Conservation (phyloP, 139 green algal species). For the Pseudopediastrum boryanum region DNA sequence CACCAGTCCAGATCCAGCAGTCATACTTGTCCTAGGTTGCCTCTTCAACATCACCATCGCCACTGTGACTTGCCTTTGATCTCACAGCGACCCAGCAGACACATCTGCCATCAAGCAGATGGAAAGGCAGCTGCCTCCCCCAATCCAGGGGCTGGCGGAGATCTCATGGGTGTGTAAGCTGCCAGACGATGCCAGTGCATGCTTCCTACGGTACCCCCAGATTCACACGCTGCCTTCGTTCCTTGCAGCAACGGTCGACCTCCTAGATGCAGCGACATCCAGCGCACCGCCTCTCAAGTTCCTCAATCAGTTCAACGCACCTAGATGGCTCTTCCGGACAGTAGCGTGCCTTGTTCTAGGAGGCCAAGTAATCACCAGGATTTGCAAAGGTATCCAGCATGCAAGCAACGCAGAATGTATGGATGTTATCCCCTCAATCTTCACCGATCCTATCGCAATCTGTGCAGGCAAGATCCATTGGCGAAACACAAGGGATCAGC, state of each 20-base stretch:
- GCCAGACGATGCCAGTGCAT: too few species aligned
- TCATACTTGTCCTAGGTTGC: too few species aligned
- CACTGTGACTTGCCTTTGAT: too few species aligned
- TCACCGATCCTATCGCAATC: background rate
- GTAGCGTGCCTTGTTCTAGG: slow-evolving; percentile 79
- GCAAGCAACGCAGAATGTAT: background rate
- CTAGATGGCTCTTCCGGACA: slow-evolving; percentile 82
- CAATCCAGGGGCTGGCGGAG: too few species aligned
- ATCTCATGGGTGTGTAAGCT: too few species aligned
- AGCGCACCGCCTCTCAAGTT: slow-evolving; percentile 34
- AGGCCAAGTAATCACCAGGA: slow-evolving; percentile 81
- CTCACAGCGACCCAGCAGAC: too few species aligned
- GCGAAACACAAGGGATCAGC: slow-evolving; percentile 92
- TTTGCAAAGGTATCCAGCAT: slow-evolving; percentile 67
- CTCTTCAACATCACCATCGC: too few species aligned
- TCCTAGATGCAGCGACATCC: slow-evolving; percentile 25
- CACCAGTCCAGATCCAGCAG: too few species aligned
- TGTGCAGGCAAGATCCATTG: slow-evolving; percentile 83
- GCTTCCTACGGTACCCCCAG: too few species aligned
- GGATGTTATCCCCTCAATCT: background rate
- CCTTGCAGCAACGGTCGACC: slow-evolving; percentile 32
- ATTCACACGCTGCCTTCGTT: too few species aligned
- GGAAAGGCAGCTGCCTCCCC: too few species aligned
- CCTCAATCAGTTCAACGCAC: slow-evolving; percentile 57
- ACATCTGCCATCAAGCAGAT: too few species aligned